phyloP scores from a whole-genome alignment of 495 filamentous ascomycete species.

The Aspergillus hancockii region DNA sequence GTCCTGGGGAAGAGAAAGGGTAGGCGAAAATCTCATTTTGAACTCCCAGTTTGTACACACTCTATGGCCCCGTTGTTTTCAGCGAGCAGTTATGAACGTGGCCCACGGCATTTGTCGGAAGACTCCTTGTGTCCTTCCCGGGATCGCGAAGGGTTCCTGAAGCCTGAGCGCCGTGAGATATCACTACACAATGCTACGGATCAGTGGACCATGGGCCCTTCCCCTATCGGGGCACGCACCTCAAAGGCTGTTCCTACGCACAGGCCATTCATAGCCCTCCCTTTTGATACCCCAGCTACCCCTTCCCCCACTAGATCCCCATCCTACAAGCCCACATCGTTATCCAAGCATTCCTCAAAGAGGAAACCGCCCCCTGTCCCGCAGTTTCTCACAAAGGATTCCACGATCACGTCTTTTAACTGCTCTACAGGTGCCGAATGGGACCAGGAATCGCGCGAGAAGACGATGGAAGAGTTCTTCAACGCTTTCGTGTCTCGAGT shows the following conservation, averaged over 20 bases:
- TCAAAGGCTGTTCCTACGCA: conserved; percentile 10
- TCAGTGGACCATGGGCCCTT: conserved; percentile 14
- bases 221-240: conserved; percentile 6
- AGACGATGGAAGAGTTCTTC: conserved; percentile 65
- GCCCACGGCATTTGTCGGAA: conserved; percentile 3
- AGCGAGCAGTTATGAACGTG: conserved; percentile 16
- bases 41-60: conserved; percentile 26
- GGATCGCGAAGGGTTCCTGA: conserved; percentile 6
- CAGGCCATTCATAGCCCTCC: conserved; percentile 15
- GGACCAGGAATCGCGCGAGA: conserved; percentile 68
- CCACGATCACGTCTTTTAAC: conserved; percentile 57
- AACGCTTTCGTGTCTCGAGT: conserved; percentile 61
- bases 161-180: conserved; percentile 7
- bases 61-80: conserved; percentile 29
- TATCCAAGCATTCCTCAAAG: conserved; percentile 25
- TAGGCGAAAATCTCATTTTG: conserved; percentile 50
- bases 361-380: conserved; percentile 23
- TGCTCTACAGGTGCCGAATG: conserved; percentile 56
- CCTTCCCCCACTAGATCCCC: conserved; percentile 26
- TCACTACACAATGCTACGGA: conserved; percentile 15
- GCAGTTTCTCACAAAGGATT: conserved; percentile 69
- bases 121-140: not conserved
- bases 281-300: conserved; percentile 20
- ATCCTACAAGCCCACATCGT: conserved; percentile 21
- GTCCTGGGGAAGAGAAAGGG: conserved; percentile 66